A percentile compares a stretch with the other conserved stretches of the same genome.
phyloP scores from a whole-genome alignment of 345 rosid genomes.

The Hypericum perforatum region DNA sequence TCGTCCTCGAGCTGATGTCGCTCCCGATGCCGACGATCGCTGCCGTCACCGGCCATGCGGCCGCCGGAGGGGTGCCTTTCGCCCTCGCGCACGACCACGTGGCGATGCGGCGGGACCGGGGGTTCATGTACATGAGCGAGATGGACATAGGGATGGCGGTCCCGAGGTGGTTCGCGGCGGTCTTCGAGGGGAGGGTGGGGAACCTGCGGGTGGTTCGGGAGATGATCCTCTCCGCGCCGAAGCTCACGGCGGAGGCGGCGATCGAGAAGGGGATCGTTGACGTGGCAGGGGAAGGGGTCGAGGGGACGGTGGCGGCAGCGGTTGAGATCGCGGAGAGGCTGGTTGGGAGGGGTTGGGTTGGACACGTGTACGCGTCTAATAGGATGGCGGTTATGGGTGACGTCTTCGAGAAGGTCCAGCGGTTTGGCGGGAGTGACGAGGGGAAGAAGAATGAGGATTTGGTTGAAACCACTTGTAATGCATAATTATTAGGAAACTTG shows the following conservation, averaged over 20 bases:
- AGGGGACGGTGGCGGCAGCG: conserved; percentile 18
- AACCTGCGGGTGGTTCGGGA: conserved; percentile 11
- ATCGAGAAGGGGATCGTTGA: conserved; percentile 12
- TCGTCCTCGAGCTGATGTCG: conserved; percentile 10
- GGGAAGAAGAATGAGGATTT: background rate
- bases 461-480: no score
- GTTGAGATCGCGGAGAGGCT: conserved; percentile 15
- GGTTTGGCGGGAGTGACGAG: background rate
- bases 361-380: conserved; percentile 14
- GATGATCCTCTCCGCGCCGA: conserved; percentile 13
- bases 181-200: conserved; percentile 15
- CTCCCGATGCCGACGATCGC: conserved; percentile 26
- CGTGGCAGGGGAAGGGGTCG: conserved; percentile 9
- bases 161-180: conserved; percentile 14
- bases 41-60: conserved; percentile 21
- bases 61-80: conserved; percentile 18
- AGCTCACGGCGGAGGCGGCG: conserved; percentile 17
- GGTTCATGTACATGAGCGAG: conserved; percentile 26
- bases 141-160: conserved; percentile 16
- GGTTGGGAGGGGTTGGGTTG: conserved; percentile 15
- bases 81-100: conserved; percentile 20
- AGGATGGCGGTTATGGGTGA: conserved; percentile 14
- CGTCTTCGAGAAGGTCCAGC: background rate
- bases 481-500: no score
- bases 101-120: conserved; percentile 17